Evolutionary conservation across 192 early-diverging fungal genomes (phyloP).

Genomic region (Gryganskiella cystojenkinii): DNA sequence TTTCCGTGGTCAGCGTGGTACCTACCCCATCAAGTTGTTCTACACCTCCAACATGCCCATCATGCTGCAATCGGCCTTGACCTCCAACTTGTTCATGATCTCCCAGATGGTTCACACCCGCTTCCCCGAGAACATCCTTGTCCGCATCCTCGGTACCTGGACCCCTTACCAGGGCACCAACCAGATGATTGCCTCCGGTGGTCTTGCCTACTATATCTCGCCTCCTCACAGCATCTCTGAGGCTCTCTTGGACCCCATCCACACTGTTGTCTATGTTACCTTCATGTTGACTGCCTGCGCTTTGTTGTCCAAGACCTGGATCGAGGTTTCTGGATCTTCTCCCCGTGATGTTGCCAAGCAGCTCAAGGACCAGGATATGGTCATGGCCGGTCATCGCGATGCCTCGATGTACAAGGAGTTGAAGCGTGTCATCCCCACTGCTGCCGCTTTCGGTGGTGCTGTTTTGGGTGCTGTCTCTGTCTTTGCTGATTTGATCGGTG

Average conservation of each 20-base stretch:
- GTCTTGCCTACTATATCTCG: conserved; percentile 99
- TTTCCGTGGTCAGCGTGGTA: conserved; percentile 96
- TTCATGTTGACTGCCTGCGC: conserved; percentile 98
- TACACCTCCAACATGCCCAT: conserved; percentile 99
- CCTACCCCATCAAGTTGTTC: conserved; percentile 99
- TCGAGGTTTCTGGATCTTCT: conserved; percentile 98
- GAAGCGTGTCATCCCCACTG: conserved; percentile 98
- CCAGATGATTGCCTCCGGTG: conserved; percentile 92
- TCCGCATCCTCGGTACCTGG: conserved; percentile 97
- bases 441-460: conserved; percentile 97
- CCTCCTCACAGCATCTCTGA: conserved; percentile 88
- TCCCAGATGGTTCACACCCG: conserved; percentile 98
- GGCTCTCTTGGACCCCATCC: conserved; percentile 92
- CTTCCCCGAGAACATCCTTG: conserved; percentile 96
- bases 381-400: conserved; percentile 94
- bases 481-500: conserved; percentile 96
- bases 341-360: conserved; percentile 98
- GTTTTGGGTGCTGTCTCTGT: conserved; percentile 96
- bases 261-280: conserved; percentile 92
- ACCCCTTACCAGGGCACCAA: conserved; percentile 93
- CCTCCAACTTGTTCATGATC: conserved; percentile 98
- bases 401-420: conserved; percentile 99
- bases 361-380: conserved; percentile 97
- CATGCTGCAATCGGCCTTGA: conserved; percentile 98
- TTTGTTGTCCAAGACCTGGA: conserved; percentile 98